These are phyloP conservation scores for Pythium utonaiense DNA, from an alignment of 352 stramenopile species.

Conservation along the genomic window DNA sequence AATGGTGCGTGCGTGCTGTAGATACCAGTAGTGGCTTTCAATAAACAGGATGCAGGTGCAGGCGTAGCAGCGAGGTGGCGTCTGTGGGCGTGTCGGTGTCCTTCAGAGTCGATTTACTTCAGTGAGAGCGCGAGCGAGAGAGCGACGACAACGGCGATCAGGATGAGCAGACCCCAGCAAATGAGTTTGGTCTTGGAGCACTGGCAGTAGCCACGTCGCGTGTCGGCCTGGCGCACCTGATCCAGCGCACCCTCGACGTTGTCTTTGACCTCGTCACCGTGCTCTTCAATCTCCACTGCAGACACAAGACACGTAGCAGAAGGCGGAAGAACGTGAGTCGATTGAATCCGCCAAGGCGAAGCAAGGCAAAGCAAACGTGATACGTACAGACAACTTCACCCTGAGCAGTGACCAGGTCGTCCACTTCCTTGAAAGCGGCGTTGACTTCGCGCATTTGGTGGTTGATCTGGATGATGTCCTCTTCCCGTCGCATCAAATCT, in stretches of 20 bases:
- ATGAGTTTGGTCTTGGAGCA: slow-evolving; percentile 33
- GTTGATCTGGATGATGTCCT: slow-evolving; percentile 42
- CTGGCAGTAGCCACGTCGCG: slow-evolving; percentile 29
- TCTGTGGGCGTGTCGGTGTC: background rate
- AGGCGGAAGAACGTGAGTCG: background rate
- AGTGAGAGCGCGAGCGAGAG: slow-evolving; percentile 12
- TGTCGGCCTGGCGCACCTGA: slow-evolving; percentile 30
- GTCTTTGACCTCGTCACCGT: slow-evolving; percentile 24
- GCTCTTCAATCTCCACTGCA: slow-evolving; percentile 30
- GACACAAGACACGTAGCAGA: background rate
- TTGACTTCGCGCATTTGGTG: slow-evolving; percentile 43
- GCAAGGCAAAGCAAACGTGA: background rate
- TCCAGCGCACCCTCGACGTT: slow-evolving; percentile 29
- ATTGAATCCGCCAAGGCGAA: no score
- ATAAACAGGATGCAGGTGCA: background rate
- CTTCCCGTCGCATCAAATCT: slow-evolving; percentile 35
- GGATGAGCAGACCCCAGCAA: slow-evolving; percentile 21
- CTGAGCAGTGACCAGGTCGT: slow-evolving; percentile 34
- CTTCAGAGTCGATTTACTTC: no score
- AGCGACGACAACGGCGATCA: slow-evolving; percentile 22
- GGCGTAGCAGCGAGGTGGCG: background rate
- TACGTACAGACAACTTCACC: slow-evolving; percentile 30
- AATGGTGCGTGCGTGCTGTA: no score
- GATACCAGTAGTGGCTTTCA: background rate
- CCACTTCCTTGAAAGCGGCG: slow-evolving; percentile 35